These are phyloP conservation scores for Picea sitchensis DNA, from an alignment of 75 land plant species.

Conservation along the genomic window DNA sequence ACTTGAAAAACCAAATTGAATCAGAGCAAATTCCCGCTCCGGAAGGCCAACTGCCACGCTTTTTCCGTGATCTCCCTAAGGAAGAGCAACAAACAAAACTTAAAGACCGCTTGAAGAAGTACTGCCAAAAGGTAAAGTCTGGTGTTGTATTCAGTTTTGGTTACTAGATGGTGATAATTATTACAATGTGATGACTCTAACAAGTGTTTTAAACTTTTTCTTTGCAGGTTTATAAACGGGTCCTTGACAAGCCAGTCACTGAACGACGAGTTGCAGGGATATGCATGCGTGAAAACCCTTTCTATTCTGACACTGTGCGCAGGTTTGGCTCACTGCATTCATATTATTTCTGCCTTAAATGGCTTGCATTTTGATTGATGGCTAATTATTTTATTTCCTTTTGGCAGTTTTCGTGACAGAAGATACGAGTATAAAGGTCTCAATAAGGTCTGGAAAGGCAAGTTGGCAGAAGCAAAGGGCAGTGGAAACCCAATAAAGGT, in stretches of 20 bases:
- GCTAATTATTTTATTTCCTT: neutral
- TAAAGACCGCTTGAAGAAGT: constrained; percentile 93
- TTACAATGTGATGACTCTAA: neutral
- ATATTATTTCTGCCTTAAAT: constrained; percentile 1
- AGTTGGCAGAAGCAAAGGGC: constrained; percentile 83
- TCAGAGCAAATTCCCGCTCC: constrained; percentile 68
- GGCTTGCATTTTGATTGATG: neutral
- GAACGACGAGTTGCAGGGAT: constrained; percentile 90
- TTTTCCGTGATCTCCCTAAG: constrained; percentile 84
- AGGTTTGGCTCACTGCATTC: constrained; percentile 44
- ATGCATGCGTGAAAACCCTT: constrained; percentile 99
- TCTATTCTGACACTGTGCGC: constrained; percentile 96
- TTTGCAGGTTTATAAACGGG: constrained; percentile 88
- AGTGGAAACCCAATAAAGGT: constrained; percentile 83
- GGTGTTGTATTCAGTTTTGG: neutral
- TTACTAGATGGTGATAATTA: neutral
- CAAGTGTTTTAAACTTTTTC: neutral
- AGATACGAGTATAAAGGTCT: constrained; percentile 98
- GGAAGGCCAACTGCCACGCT: constrained; percentile 48
- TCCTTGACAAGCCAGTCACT: constrained; percentile 90
- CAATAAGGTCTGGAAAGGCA: constrained; percentile 98
- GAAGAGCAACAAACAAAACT: constrained; percentile 81
- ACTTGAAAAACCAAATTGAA: constrained; percentile 92
- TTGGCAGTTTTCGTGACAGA: constrained; percentile 89
- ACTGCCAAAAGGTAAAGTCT: constrained; percentile 87